These are phyloP conservation scores for Monilinia laxa DNA, from an alignment of 2,329 filamentous ascomycete genomes.

Conservation along the genomic window DNA sequence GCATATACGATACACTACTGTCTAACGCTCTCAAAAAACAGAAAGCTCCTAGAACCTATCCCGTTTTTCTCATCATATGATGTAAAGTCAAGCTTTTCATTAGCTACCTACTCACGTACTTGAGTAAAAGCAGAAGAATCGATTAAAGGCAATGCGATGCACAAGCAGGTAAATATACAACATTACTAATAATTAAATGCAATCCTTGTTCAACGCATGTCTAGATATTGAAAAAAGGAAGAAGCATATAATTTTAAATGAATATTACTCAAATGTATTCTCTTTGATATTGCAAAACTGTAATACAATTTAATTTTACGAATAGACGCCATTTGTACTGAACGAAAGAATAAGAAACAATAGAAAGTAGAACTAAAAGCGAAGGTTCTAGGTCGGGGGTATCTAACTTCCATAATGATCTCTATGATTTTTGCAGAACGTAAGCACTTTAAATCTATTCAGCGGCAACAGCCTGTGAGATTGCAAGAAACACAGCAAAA, in stretches of 20 bases:
- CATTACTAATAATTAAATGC: neutral
- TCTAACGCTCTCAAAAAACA: neutral
- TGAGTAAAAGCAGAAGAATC: neutral
- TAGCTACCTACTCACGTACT: neutral
- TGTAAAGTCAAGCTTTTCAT: slow-evolving; percentile 11
- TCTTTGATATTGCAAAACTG: neutral
- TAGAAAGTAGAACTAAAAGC: no score
- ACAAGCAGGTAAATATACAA: neutral
- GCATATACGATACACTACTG: neutral
- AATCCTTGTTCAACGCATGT: neutral
- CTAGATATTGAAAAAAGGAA: neutral
- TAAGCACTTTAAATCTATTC: slow-evolving; percentile 16
- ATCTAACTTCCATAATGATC: no score
- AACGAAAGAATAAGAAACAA: neutral
- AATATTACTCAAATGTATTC: neutral
- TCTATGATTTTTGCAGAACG: neutral
- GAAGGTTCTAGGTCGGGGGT: neutral
- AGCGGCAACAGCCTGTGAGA: neutral
- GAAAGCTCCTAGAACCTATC: neutral
- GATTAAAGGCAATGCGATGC: slow-evolving; percentile 15
- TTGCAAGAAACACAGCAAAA: neutral
- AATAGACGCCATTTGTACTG: neutral
- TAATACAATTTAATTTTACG: neutral
- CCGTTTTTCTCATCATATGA: slow-evolving; percentile 16
- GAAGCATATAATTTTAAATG: no score